Base-by-base conservation (phyloP, 345 rosid genomes). In the Citrus sinensis region DNA sequence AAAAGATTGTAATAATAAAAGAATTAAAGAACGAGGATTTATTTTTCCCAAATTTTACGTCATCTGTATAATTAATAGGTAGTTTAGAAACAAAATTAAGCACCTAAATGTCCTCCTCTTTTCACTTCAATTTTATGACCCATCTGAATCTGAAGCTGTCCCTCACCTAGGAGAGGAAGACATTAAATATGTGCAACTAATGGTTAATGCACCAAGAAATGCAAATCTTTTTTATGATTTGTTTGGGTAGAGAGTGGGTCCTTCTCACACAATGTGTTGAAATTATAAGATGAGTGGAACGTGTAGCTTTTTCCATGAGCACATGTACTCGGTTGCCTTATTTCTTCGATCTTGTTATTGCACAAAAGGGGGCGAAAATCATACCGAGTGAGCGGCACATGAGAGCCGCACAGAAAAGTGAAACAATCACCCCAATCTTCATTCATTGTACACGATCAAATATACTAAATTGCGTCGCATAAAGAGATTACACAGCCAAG, bases 221-320 rank as follows among this genome's bases (percentile, higher is more conserved):
- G 63, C 2, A 2, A 13, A 29, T 29, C 9, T 5, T 29, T 29
- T 1, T 11, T 4, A 16, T 16, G 29, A 40, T 20, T 11, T 0
- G 25, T 61, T 8, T 2, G 69, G 29, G 42, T 9, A 29, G 19
- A 4, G 35, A 22, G 60, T 7, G 35, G 71, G 35, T 32, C 30
- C 60, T 14, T 42, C 16, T 20, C 2, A 13, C 46, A 13, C 20
- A 75, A 17, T 49, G 62, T 9, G 46, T 22, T 19, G 24, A 30
- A 76, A 76, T 49, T 40, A 29, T 22, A 75, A 46, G 78, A 46
- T 75, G 5, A 46, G 78, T 75, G 78, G 78, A 46, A 75, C 14
- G 11, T 9, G 42, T 61, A 3, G 2, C 46, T 51, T 61, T 74
- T 62, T 19, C 27, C 27, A 10, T 37, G 6, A 34, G 62, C 34